Percentiles rank a stretch among this genome's conserved stretches.
Conservation (phyloP, 352 stramenopile genomes). For the Phytophthora rubi region DNA sequence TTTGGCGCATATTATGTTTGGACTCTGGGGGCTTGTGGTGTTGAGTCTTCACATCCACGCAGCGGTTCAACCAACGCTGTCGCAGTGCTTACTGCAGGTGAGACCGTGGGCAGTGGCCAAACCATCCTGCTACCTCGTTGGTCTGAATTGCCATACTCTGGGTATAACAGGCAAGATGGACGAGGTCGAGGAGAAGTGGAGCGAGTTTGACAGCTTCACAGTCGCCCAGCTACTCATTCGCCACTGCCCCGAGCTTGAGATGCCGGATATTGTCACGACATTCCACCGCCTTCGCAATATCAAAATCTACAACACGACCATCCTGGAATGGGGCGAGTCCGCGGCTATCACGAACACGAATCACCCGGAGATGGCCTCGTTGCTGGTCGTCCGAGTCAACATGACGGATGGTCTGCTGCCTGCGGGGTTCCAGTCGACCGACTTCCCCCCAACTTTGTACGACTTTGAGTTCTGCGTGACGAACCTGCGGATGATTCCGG, state of each 20-base stretch:
- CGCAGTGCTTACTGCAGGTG: not conserved
- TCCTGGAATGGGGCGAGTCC: not conserved
- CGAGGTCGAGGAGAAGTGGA: slow-evolving; percentile 15
- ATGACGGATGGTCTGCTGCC: slow-evolving; percentile 1
- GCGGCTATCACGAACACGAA: not conserved
- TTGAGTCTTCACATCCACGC: not conserved
- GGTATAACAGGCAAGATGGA: slow-evolving; percentile 10
- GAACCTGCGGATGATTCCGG: not conserved
- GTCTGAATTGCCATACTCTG: slow-evolving; percentile 28
- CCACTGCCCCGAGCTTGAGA: not conserved
- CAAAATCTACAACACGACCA: slow-evolving; percentile 2
- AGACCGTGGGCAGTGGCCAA: not conserved
- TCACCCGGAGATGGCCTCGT: not conserved
- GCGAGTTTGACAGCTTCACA: slow-evolving; percentile 14
- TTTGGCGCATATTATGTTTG: not conserved
- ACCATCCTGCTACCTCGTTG: slow-evolving; percentile 12
- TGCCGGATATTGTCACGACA: not conserved
- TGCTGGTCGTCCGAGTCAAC: not conserved
- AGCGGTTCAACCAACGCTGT: not conserved
- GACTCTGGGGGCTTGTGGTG: not conserved
- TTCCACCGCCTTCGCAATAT: not conserved
- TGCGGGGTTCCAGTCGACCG: not conserved
- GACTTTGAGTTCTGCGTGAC: slow-evolving; percentile 1
- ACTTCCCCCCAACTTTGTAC: not conserved
- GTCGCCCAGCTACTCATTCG: not conserved